Evolutionary conservation across 768 basidiomycete genomes (phyloP), one percentile per base, ranked within the genome.

Genomic region (Pulveroboletus frians): DNA sequence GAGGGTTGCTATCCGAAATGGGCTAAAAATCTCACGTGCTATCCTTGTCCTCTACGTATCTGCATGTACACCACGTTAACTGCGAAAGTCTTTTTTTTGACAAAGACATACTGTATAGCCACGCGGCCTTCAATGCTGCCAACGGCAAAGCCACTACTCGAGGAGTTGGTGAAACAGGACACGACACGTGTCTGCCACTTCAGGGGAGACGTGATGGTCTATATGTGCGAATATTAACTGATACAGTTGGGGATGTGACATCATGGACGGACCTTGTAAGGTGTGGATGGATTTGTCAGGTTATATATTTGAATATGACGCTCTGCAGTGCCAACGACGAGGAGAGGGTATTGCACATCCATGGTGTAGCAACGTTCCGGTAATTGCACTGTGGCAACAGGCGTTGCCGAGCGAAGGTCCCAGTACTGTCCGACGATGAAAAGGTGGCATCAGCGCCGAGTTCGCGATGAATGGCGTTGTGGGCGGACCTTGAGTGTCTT

Each of bases 251-350:
- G 50, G 1, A 34, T 14, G 49, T 44, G 43, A 49, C 49, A 52
- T 20, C 47, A 60, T 69, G 35, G 41, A 47, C 42, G 30, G 36
- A 86, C 91, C 74, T 88, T 90, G 74, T 83, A 90, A 1, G 87
- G 70, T 1, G 81, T 76, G 20, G 77, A 84, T 2, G 94, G 93
- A 64, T 87, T 91, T 15, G 77, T 79, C 42, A 96, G 77, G 68
- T 95, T 88, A 74, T 82, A 88, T 53, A 95, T 88, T 65, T 89
- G 84, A 44, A 97, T 83, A 64, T 94, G 88, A 27, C 92, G 81
- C 52, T 96, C 94, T 6, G 92, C 95, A 1, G 92, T 95, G 27
- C 86, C 94, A 45, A 92, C 90, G 35, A 94, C 94, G 75, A 95
- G 81, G 23, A 94, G 73, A 4, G 88, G 85, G 58, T 83, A 85